Evolutionary conservation across 2,329 filamentous ascomycete species (phyloP), one percentile per base, ranked within the genome.

Genomic region (Seiridium unicorne): DNA sequence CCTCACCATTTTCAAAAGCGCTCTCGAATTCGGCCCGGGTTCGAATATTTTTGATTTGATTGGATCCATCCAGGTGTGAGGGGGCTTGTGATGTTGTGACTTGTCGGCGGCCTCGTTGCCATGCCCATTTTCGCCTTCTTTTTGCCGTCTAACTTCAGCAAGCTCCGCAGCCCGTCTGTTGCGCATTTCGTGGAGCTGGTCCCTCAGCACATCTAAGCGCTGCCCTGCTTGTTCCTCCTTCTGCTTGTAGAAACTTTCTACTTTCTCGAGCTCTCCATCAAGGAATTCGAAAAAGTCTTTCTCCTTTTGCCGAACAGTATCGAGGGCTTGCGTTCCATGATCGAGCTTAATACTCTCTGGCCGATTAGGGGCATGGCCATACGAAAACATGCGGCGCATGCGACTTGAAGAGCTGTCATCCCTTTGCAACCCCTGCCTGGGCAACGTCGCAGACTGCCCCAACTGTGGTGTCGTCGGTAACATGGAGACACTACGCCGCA

Each of bases 131-230:
- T 69, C 69, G 9, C 71, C 68, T 64, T 75, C 72, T 60, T 70
- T 77, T 60, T 61, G 73, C 64, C 61, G 70, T 61, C 69, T 78
- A 49, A 75, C 70, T 49, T 78, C 76, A 62, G 82, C 75, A 60
- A 92, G 80, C 70, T 97, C 92, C 57, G 89, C 84, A 35, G 92
- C 83, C 31, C 94, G 87, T 11, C 90, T 85, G 72, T 96, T 92
- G 49, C 93, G 85, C 92, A 98, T 97, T 68, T 96, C 90, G 70
- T 96, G 93, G 38, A 99, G 81, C 72, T 99, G 95, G 56, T 93
- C 87, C 47, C 91, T 86, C 51, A 99, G 80, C 3, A 89, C 73
- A 0, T 80, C 77, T 32, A 97, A 78, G 2, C 93, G 86, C 58
- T 88, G 79, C 0, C 87, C 89, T 0, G 94, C 92, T 71, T 97